Evolutionary conservation across 768 basidiomycete species (phyloP).

Genomic region (Agaricus subrufescens): DNA sequence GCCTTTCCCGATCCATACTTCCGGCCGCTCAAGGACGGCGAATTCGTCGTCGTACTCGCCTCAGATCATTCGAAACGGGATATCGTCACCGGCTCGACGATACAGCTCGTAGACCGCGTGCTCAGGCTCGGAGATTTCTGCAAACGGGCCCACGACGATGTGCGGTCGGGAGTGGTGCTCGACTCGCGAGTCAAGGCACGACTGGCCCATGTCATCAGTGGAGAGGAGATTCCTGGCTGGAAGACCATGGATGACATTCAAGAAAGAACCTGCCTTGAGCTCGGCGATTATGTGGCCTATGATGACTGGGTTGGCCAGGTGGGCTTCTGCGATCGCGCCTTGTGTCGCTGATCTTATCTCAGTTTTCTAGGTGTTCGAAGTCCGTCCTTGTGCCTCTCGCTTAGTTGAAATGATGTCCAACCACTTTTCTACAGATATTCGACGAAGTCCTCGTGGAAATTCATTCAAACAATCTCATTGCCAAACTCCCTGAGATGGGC

Average conservation of each 20-base stretch:
- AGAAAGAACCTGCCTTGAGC: conserved; percentile 54
- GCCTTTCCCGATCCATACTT: conserved; percentile 60
- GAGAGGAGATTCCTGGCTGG: conserved; percentile 59
- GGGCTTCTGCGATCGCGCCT: conserved; percentile 20
- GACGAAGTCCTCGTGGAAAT: conserved; percentile 77
- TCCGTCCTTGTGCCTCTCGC: conserved; percentile 25
- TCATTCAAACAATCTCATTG: conserved; percentile 51
- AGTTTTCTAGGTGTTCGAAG: conserved; percentile 64
- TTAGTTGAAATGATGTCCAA: conserved; percentile 10
- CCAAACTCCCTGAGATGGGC: conserved; percentile 72
- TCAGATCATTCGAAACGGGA: conserved; percentile 47
- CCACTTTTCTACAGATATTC: conserved; percentile 51
- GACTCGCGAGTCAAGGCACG: conserved; percentile 56
- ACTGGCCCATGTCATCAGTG: conserved; percentile 72
- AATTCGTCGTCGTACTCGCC: conserved; percentile 77
- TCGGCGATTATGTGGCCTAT: conserved; percentile 78
- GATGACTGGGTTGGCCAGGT: conserved; percentile 92
- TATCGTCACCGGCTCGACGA: conserved; percentile 66
- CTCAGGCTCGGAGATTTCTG: conserved; percentile 79
- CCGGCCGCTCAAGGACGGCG: conserved; percentile 70
- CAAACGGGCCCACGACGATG: conserved; percentile 72
- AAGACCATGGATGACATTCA: conserved; percentile 53
- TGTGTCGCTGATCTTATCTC: conserved; percentile 2
- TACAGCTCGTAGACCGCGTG: conserved; percentile 69
- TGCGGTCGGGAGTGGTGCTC: conserved; percentile 73